phyloP scores from a whole-genome alignment of 164 flowering plant genomes.

The Piper betle region DNA sequence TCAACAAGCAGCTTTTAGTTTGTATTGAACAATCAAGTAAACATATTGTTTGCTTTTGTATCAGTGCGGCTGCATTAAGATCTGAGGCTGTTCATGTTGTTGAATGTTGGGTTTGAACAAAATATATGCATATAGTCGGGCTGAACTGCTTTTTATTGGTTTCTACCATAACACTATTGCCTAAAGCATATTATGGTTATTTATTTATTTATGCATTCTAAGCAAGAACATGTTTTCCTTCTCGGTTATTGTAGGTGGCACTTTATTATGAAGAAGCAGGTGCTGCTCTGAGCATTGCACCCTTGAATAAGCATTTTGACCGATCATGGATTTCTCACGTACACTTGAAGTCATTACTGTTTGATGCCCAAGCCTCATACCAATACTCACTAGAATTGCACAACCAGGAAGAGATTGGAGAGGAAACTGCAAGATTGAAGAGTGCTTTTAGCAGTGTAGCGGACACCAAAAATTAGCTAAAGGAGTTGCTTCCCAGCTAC shows the following conservation, averaged over 20 bases:
- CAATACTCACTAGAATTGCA: slow-evolving; percentile 78
- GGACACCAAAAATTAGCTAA: slow-evolving; percentile 66
- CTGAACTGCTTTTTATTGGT: too few species aligned
- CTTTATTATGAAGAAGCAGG: slow-evolving; percentile 84
- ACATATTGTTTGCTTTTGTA: too few species aligned
- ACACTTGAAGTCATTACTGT: slow-evolving; percentile 78
- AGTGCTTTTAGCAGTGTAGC: slow-evolving; percentile 56
- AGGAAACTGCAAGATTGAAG: slow-evolving; percentile 85
- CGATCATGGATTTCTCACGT: slow-evolving; percentile 81
- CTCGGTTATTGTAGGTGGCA: slow-evolving; percentile 39
- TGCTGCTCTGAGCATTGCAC: slow-evolving; percentile 53
- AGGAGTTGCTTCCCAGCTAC: slow-evolving; percentile 71
- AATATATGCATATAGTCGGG: too few species aligned
- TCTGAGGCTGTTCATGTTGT: too few species aligned
- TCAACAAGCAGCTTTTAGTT: too few species aligned
- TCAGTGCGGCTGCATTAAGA: too few species aligned
- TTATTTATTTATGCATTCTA: too few species aligned
- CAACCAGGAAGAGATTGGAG: slow-evolving; percentile 91
- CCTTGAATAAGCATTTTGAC: slow-evolving; percentile 84
- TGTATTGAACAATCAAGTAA: too few species aligned
- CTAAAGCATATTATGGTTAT: too few species aligned
- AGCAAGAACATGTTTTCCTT: neutral
- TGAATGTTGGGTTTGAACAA: too few species aligned
- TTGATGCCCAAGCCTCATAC: slow-evolving; percentile 86
- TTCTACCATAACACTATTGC: too few species aligned